These are phyloP conservation scores for Camellia lanceoleosa DNA, from an alignment of 148 eudicot genomes.

Conservation along the genomic window DNA sequence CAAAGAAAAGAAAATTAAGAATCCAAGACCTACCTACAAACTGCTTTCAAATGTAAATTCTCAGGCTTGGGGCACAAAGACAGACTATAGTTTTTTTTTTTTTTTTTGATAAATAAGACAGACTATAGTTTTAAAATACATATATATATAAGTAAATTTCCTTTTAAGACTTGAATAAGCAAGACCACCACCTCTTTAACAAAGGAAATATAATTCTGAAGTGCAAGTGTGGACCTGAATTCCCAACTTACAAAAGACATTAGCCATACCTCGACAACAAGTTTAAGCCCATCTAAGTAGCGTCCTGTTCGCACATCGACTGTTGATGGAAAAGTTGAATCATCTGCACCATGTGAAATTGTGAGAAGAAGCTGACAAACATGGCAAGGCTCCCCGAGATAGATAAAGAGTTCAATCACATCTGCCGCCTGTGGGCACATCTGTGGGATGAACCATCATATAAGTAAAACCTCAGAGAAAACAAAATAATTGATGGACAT, in stretches of 20 bases:
- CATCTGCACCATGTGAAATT: slow-evolving; percentile 92
- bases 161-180: background rate
- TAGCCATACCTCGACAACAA: slow-evolving; percentile 76
- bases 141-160: no score
- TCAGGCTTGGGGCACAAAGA: background rate
- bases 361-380: slow-evolving; percentile 97
- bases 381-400: slow-evolving; percentile 97
- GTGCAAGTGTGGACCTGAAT: slow-evolving; percentile 3
- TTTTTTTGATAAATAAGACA: no score
- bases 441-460: slow-evolving; percentile 39
- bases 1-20: background rate
- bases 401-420: slow-evolving; percentile 90
- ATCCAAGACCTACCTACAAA: slow-evolving; percentile 8
- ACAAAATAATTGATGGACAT: background rate
- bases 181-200: background rate
- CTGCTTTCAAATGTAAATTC: background rate
- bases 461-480: slow-evolving; percentile 11
- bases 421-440: slow-evolving; percentile 87
- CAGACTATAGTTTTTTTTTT: no score
- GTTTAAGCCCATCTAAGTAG: slow-evolving; percentile 86
- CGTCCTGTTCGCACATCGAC: slow-evolving; percentile 96
- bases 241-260: slow-evolving; percentile 19
- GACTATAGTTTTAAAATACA: no score
- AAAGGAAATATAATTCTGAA: background rate
- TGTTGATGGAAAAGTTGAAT: slow-evolving; percentile 85